phyloP scores from a whole-genome alignment of 2,329 filamentous ascomycete genomes.

The Xylariaceae sp. region DNA sequence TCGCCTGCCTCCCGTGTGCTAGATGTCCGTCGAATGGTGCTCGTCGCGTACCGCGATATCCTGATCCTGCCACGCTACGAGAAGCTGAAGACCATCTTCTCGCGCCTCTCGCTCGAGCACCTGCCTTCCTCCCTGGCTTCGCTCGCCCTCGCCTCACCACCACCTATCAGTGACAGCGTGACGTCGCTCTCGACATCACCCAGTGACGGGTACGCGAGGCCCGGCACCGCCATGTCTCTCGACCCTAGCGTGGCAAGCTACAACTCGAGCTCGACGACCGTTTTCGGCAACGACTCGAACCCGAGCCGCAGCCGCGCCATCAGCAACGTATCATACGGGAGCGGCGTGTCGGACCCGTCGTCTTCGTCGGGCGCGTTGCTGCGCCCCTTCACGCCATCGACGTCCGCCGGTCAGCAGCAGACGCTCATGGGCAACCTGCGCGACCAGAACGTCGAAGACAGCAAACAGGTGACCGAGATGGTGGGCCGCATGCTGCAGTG shows the following conservation, averaged over 20 bases:
- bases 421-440: constrained; percentile 35
- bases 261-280: constrained; percentile 73
- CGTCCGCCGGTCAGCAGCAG: constrained; percentile 12
- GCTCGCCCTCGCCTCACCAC: constrained; percentile 51
- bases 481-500: constrained; percentile 96
- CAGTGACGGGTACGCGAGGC: constrained; percentile 42
- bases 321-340: constrained; percentile 72
- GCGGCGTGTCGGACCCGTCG: constrained; percentile 37
- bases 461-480: constrained; percentile 83
- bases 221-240: constrained; percentile 70
- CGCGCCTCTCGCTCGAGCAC: constrained; percentile 80
- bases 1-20: constrained; percentile 54
- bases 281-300: constrained; percentile 63
- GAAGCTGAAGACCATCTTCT: constrained; percentile 83
- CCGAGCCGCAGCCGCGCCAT: constrained; percentile 69
- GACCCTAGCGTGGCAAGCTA: constrained; percentile 74
- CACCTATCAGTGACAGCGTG: constrained; percentile 40
- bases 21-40: constrained; percentile 83
- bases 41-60: constrained; percentile 82
- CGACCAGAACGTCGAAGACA: constrained; percentile 61
- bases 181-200: constrained; percentile 47
- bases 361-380: constrained; percentile 35
- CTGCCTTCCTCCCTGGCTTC: constrained; percentile 49
- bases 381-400: constrained; percentile 46
- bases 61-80: constrained; percentile 89